These are phyloP conservation scores for Jackrogersella multiformis DNA, from an alignment of 495 filamentous ascomycete genomes.

Conservation along the genomic window DNA sequence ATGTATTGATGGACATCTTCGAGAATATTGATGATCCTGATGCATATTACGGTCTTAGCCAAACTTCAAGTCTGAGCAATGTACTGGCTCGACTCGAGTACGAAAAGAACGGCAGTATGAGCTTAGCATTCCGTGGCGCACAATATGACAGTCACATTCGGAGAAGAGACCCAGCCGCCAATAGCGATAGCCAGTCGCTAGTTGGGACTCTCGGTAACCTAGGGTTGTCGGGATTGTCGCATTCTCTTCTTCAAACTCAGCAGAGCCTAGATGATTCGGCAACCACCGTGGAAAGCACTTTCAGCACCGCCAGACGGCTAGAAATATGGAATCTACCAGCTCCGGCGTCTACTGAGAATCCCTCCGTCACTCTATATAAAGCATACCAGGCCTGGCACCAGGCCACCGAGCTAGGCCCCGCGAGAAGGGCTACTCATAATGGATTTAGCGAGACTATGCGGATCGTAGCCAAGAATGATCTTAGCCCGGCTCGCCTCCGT, in stretches of 20 bases:
- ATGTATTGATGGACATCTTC: constrained; percentile 81
- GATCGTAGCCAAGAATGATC: constrained; percentile 62
- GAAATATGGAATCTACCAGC: constrained; percentile 93
- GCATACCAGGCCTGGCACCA: constrained; percentile 82
- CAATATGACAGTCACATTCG: constrained; percentile 86
- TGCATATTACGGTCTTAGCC: constrained; percentile 91
- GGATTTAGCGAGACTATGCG: constrained; percentile 72
- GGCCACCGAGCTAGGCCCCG: constrained; percentile 61
- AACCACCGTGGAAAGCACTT: constrained; percentile 71
- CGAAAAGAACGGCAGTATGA: constrained; percentile 87
- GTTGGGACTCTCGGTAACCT: constrained; percentile 72
- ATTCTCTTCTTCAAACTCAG: constrained; percentile 73
- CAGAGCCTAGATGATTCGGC: constrained; percentile 63
- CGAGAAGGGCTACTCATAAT: constrained; percentile 64
- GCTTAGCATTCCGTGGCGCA: constrained; percentile 90
- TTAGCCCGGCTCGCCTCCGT: constrained; percentile 68
- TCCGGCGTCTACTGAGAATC: constrained; percentile 66
- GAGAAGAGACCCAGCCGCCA: constrained; percentile 50
- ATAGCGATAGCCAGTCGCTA: constrained; percentile 59
- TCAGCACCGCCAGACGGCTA: constrained; percentile 83
- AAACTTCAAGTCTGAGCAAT: constrained; percentile 75
- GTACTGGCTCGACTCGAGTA: constrained; percentile 89
- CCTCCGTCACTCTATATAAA: constrained; percentile 76
- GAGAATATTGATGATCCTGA: constrained; percentile 94
- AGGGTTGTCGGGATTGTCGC: constrained; percentile 75